Conservation (phyloP, 441 rosid species). For the Codiaeum variegatum region DNA sequence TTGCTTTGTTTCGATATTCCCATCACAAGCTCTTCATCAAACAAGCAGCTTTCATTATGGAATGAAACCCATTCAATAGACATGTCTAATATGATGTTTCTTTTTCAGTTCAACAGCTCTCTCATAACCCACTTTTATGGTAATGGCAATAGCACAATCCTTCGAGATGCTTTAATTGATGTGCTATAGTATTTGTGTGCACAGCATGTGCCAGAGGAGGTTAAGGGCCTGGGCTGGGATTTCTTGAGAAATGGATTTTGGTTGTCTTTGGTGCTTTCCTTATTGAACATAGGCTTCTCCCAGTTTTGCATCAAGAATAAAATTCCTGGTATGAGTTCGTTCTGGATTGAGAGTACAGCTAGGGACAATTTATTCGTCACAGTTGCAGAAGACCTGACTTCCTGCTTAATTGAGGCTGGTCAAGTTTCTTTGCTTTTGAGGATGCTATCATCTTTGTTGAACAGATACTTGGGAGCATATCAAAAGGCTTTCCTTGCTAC, state of each 20-base stretch:
- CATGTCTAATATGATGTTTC: slow-evolving; percentile 42
- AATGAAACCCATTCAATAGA: slow-evolving; percentile 44
- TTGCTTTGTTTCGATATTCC: slow-evolving; percentile 86
- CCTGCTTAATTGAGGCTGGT: slow-evolving; percentile 56
- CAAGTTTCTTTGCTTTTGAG: slow-evolving; percentile 49
- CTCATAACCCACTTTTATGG: slow-evolving; percentile 45
- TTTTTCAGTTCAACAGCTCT: slow-evolving; percentile 61
- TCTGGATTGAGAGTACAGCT: slow-evolving; percentile 50
- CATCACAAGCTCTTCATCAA: slow-evolving; percentile 31
- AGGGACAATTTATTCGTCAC: slow-evolving; percentile 44
- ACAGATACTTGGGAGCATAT: slow-evolving; percentile 51
- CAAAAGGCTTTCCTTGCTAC: slow-evolving; percentile 79
- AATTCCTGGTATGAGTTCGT: slow-evolving; percentile 46
- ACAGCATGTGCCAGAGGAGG: slow-evolving; percentile 38
- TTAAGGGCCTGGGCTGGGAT: slow-evolving; percentile 80
- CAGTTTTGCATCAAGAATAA: slow-evolving; percentile 45
- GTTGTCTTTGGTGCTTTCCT: slow-evolving; percentile 73
- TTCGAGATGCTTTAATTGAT: slow-evolving; percentile 44
- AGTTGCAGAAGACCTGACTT: slow-evolving; percentile 60
- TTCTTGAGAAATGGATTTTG: slow-evolving; percentile 80
- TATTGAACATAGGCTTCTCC: slow-evolving; percentile 60
- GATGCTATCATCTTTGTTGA: slow-evolving; percentile 64
- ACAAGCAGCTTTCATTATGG: slow-evolving; percentile 39
- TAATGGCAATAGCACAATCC: slow-evolving; percentile 36
- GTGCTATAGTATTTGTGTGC: slow-evolving; percentile 53